Percentiles rank a stretch among this genome's conserved stretches.
Evolutionary conservation across 2,329 filamentous ascomycete species (phyloP).

Genomic region (Helicocarpus griseus): DNA sequence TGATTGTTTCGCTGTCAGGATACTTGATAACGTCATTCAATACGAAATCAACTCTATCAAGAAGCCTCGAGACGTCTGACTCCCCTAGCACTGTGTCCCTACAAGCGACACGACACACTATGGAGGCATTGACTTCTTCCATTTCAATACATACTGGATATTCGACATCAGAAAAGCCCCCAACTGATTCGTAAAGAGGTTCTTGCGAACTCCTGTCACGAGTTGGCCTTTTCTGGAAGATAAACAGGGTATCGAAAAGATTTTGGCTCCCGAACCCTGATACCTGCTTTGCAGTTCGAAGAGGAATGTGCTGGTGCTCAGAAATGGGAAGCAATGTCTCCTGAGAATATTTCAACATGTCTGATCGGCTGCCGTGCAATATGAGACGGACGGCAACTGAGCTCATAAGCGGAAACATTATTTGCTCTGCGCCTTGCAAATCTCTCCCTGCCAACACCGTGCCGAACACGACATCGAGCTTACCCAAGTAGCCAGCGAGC

Average conservation of each 20-base stretch:
- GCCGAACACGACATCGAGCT: constrained; percentile 71
- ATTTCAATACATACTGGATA: constrained; percentile 77
- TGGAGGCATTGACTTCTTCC: constrained; percentile 46
- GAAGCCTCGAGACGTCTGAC: constrained; percentile 39
- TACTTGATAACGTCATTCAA: constrained; percentile 47
- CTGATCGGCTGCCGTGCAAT: constrained; percentile 55
- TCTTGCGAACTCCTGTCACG: constrained; percentile 10
- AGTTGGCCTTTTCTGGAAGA: constrained; percentile 50
- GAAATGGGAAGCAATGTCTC: constrained; percentile 55
- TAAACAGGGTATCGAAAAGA: constrained; percentile 58
- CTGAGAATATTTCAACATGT: constrained; percentile 66
- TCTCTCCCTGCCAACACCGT: constrained; percentile 79
- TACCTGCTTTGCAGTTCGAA: constrained; percentile 57
- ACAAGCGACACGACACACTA: constrained; percentile 66
- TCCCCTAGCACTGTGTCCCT: constrained; percentile 47
- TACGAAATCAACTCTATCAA: constrained; percentile 51
- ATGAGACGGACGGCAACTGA: constrained; percentile 67
- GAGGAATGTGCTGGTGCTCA: constrained; percentile 66
- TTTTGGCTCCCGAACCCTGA: constrained; percentile 33
- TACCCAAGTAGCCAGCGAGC: constrained; percentile 52
- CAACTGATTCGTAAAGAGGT: constrained; percentile 52
- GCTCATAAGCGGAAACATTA: constrained; percentile 88
- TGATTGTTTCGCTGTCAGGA: constrained; percentile 44
- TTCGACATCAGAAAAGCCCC: constrained; percentile 59
- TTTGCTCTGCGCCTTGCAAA: constrained; percentile 52